Evolutionary conservation across 306 rosid genomes (phyloP).

Genomic region (Vigna mungo): DNA sequence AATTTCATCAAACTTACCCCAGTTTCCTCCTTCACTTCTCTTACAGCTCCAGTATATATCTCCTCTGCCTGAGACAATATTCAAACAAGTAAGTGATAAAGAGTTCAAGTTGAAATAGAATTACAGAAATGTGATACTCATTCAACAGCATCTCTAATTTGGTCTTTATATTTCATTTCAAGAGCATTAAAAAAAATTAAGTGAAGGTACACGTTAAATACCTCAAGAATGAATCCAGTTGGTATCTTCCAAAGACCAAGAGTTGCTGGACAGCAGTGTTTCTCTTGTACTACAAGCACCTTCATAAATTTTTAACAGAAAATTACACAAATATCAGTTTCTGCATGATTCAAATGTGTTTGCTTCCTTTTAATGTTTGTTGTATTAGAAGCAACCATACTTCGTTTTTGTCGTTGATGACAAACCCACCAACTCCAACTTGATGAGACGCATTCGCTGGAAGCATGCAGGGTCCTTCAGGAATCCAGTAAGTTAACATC

Average conservation of each 20-base stretch:
- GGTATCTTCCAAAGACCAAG: conserved; percentile 94
- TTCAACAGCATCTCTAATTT: conserved; percentile 26
- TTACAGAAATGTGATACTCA: conserved; percentile 4
- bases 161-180: conserved; percentile 1
- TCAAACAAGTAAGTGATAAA: conserved; percentile 41
- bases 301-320: conserved; percentile 44
- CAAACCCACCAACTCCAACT: conserved; percentile 97
- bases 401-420: conserved; percentile 77
- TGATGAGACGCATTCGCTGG: conserved; percentile 95
- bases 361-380: not conserved
- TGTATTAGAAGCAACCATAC: conserved; percentile 50
- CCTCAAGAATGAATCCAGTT: conserved; percentile 95
- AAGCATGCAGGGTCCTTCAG: conserved; percentile 93
- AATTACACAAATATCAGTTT: conserved; percentile 3
- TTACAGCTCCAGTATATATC: conserved; percentile 85
- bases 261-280: conserved; percentile 64
- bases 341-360: conserved; percentile 29
- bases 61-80: conserved; percentile 77
- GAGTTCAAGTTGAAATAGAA: conserved; percentile 25
- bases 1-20: conserved; percentile 63
- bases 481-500: conserved; percentile 97
- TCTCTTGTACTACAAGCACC: conserved; percentile 98
- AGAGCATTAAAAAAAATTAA: not conserved
- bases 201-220: conserved; percentile 34
- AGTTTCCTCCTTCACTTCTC: conserved; percentile 99